Evolutionary conservation across 1,284 basidiomycete genomes (phyloP).

Genomic region (Ganoderma leucocontextum): DNA sequence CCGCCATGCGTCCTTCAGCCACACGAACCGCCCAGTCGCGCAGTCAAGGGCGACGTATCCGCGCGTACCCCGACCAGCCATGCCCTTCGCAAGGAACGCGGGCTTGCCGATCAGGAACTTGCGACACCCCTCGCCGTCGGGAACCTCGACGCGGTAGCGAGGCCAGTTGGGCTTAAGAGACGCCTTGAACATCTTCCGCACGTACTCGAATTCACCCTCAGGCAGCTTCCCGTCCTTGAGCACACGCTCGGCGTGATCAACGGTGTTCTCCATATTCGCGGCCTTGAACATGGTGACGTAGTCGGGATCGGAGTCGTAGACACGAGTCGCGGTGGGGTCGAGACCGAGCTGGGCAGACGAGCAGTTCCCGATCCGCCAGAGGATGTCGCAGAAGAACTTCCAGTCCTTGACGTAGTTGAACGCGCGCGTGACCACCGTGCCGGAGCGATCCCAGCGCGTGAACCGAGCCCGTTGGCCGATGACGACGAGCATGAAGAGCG

Average conservation of each 20-base stretch:
- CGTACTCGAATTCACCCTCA: slow-evolving; percentile 8
- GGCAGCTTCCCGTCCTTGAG: not conserved
- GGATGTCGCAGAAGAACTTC: slow-evolving; percentile 7
- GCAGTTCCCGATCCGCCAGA: slow-evolving; percentile 36
- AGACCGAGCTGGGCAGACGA: slow-evolving; percentile 39
- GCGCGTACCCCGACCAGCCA: slow-evolving; percentile 14
- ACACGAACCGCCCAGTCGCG: slow-evolving; percentile 4
- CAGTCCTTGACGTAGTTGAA: slow-evolving; percentile 11
- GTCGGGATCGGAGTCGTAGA: not conserved
- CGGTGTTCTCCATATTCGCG: not conserved
- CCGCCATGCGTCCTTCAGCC: slow-evolving; percentile 20
- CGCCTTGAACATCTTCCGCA: slow-evolving; percentile 5
- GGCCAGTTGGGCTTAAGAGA: not conserved
- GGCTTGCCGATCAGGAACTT: slow-evolving; percentile 18
- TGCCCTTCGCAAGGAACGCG: not conserved
- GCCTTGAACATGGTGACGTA: not conserved
- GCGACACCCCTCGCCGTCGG: not conserved
- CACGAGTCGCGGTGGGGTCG: slow-evolving; percentile 12
- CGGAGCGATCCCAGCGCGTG: slow-evolving; percentile 16
- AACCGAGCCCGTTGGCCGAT: not conserved
- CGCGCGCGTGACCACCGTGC: slow-evolving; percentile 3
- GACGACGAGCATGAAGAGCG: slow-evolving; percentile 11
- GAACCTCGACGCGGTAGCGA: not conserved
- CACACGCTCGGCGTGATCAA: not conserved
- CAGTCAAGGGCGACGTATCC: slow-evolving; percentile 16